phyloP scores from a whole-genome alignment of 805 yeast genomes.

The Yarrowia keelungensis region DNA sequence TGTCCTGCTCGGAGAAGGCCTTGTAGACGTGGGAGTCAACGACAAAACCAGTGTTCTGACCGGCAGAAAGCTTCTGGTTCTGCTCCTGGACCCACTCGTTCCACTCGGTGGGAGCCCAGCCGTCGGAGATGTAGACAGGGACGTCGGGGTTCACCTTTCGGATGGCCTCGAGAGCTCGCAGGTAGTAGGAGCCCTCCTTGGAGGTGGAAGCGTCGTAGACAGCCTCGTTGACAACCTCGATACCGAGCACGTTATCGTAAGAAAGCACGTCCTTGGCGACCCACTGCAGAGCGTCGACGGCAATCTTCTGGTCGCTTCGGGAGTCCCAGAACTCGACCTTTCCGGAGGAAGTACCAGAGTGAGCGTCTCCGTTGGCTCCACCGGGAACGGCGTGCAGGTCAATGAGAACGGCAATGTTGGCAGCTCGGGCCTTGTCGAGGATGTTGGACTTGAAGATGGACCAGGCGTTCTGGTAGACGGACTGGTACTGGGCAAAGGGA shows the following conservation, averaged over 20 bases:
- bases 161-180: constrained; percentile 66
- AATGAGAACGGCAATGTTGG: constrained; percentile 74
- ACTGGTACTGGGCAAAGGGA: constrained; percentile 61
- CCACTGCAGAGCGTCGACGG: constrained; percentile 61
- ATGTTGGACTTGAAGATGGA: constrained; percentile 57
- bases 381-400: constrained; percentile 92
- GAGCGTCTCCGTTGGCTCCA: constrained; percentile 88
- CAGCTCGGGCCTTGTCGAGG: constrained; percentile 63
- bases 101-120: constrained; percentile 91
- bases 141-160: constrained; percentile 60
- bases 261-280: constrained; percentile 64
- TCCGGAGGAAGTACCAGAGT: constrained; percentile 72
- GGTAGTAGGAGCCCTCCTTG: constrained; percentile 59
- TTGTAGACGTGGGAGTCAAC: constrained; percentile 88
- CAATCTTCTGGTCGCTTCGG: constrained; percentile 50
- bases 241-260: constrained; percentile 75
- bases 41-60: constrained; percentile 61
- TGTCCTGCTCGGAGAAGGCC: constrained; percentile 81
- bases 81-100: constrained; percentile 63
- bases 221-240: constrained; percentile 88
- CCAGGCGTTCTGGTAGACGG: constrained; percentile 75
- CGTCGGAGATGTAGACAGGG: constrained; percentile 87
- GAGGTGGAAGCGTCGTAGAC: constrained; percentile 58
- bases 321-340: constrained; percentile 70
- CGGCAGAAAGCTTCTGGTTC: constrained; percentile 47